phyloP scores from a whole-genome alignment of 345 rosid genomes.

The Rhodamnia rubescens region DNA sequence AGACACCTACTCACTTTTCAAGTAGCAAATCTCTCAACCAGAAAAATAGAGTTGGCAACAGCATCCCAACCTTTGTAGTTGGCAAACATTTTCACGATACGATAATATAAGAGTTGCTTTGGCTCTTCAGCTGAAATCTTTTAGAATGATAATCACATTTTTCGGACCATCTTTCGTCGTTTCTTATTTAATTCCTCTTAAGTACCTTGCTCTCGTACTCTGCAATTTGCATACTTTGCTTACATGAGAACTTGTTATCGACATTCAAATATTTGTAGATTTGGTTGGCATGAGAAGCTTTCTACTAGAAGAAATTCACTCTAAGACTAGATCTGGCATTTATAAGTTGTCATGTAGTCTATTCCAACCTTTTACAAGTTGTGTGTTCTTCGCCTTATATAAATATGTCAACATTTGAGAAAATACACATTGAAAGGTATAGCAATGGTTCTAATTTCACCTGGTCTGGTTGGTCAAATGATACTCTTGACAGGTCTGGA shows the following conservation, averaged over 20 bases:
- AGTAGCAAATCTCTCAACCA: not conserved
- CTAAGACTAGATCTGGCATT: not conserved
- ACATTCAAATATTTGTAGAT: not conserved
- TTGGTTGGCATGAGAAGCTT: not conserved
- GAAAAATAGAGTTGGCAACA: not conserved
- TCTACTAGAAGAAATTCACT: not conserved
- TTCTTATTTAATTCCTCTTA: not conserved
- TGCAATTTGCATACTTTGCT: not conserved
- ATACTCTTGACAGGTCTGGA: constrained; percentile 60
- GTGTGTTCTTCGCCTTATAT: not conserved
- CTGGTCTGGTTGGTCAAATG: not conserved
- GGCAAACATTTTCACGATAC: not conserved
- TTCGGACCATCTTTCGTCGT: not conserved
- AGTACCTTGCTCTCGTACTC: not conserved
- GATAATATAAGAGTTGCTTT: not conserved
- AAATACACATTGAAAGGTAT: not conserved
- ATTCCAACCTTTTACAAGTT: not conserved
- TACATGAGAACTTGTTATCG: not conserved
- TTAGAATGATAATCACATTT: not conserved
- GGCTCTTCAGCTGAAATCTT: not conserved
- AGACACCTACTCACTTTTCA: not conserved
- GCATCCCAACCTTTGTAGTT: not conserved
- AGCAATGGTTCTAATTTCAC: not conserved
- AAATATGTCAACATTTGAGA: not conserved
- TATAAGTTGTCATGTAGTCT: not conserved